Evolutionary conservation across 495 filamentous ascomycete species (phyloP), one percentile per base, ranked within the genome.

Genomic region (Xylaria curta): DNA sequence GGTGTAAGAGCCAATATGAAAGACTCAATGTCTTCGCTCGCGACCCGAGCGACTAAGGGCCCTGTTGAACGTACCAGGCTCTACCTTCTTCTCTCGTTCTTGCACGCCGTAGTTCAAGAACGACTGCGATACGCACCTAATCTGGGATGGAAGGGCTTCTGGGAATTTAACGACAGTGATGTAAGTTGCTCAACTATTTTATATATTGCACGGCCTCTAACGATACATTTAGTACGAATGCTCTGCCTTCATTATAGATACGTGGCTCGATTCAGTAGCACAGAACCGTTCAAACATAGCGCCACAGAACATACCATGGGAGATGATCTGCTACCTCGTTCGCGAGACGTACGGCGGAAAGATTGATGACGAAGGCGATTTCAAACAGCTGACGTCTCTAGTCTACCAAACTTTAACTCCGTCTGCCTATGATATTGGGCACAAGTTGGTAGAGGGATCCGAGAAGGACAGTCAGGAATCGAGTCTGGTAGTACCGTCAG

Each of bases 151-250:
- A 97, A 97, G 85, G 93, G 94, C 68, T 97, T 97, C 87, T 99
- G 96, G 96, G 96, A 99, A 83, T 99, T 99, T 79, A 99, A 99
- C 78, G 96, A 99, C 81, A 97, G 95, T 74, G 96, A 99, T 82
- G 95, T 98, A 89, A 91, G 94, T 89, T 63, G 70, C 68, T 58
- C 63, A 40, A 31, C 3, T 44, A 40, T 54, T n/a, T 42, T 64
- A 61, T 4, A 44, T 44, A 15, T 26, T 72, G 65, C 31, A 51
- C 31, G 47, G 59, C 47, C 33, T 70, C 70, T 76, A 85, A 78
- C 82, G 56, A 62, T 62, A 38, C 68, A 5, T 68, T 73, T 76
- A 98, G 94, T 98, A 98, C 79, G 95, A 99, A 85, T 98, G 96
- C 84, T 97, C 92, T 19, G 94, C 93, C 66, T 93, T 92, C 81